A percentile compares a stretch with the other conserved stretches of the same genome.
phyloP scores from a whole-genome alignment of 2,329 filamentous ascomycete genomes.

The Talaromyces amestolkiae region DNA sequence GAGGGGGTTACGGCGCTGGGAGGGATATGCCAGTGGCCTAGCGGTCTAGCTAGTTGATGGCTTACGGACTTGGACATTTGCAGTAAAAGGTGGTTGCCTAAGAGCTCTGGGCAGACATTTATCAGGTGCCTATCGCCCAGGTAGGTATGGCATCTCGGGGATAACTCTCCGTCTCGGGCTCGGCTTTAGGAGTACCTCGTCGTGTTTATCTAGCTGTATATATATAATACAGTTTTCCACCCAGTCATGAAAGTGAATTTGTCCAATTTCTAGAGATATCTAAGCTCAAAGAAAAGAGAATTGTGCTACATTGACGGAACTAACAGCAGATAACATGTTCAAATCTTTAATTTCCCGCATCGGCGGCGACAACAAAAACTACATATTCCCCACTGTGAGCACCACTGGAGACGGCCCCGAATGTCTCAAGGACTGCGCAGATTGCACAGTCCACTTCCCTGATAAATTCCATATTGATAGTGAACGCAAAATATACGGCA shows the following conservation, averaged over 20 bases:
- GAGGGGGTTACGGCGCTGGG: no score
- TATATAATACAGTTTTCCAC: no score
- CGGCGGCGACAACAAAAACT: slow-evolving; percentile 25
- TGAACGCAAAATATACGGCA: slow-evolving; percentile 33
- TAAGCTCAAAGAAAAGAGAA: not conserved
- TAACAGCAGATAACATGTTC: slow-evolving; percentile 26
- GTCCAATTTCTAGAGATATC: not conserved
- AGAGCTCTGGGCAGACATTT: not conserved
- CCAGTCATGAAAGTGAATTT: not conserved
- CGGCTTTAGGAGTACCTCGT: not conserved
- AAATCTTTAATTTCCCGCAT: slow-evolving; percentile 30
- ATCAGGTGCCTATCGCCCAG: not conserved
- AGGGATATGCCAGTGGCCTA: no score
- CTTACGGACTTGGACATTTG: no score
- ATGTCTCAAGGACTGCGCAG: slow-evolving; percentile 36
- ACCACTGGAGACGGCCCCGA: slow-evolving; percentile 34
- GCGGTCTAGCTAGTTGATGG: no score
- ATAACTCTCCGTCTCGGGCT: not conserved
- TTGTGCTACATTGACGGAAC: not conserved
- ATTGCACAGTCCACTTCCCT: slow-evolving; percentile 37
- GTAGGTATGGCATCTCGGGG: not conserved
- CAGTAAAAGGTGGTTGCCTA: not conserved
- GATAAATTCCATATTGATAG: slow-evolving; percentile 37
- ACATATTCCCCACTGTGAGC: slow-evolving; percentile 39
- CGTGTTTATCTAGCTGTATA: not conserved